Base-by-base conservation (phyloP, 352 stramenopile genomes). In the Thalassiosira hispida region DNA sequence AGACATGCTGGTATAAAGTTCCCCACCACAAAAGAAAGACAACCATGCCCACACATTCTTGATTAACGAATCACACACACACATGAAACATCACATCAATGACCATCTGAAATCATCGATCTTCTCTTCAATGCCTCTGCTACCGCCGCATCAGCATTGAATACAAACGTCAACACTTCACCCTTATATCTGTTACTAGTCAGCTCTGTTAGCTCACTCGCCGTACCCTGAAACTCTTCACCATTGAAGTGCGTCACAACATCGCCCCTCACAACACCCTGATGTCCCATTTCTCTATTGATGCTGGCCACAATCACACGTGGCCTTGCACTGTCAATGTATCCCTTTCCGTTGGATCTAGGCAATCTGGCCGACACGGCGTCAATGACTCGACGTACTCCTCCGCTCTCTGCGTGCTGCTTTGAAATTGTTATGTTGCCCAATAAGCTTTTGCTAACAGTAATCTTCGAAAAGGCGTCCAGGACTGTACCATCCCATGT, bases 191-290 rank as follows among this genome's bases (percentile, higher is more conserved):
- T 55, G 3, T 44, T n/a, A 53, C 65, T 29, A 22, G 89, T 78
- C 35, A 71, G 51, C 20, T 59, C n/a, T 40, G 63, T 61, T 12
- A 90, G 40, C 42, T 87, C 81, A 22, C 31, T 40, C 11, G 75
- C 70, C n/a, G 59, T 81, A 1, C 74, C 85, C 18, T 40, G 4
- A 35, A 91, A 73, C 40, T 75, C 29, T 46, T 83, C 40, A 1
- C 76, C 83, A 51, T 91, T 83, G 14, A 93, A 23, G 67, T 93
- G 87, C 31, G 85, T 89, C 0, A 93, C 77, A 20, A 87, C 65
- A 77, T 93, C 87, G 16, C 80, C 79, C 62, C 69, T 77, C 9
- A 86, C 77, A 16, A 93, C 53, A 20, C 87, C 87, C 2, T 84
- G 44, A 44, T 72, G 31, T 69, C 80, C 84, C 12, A 72, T 76